These are phyloP conservation scores for Alisma plantagoaquatica DNA, from an alignment of 106 monocot genomes.

Conservation along the genomic window DNA sequence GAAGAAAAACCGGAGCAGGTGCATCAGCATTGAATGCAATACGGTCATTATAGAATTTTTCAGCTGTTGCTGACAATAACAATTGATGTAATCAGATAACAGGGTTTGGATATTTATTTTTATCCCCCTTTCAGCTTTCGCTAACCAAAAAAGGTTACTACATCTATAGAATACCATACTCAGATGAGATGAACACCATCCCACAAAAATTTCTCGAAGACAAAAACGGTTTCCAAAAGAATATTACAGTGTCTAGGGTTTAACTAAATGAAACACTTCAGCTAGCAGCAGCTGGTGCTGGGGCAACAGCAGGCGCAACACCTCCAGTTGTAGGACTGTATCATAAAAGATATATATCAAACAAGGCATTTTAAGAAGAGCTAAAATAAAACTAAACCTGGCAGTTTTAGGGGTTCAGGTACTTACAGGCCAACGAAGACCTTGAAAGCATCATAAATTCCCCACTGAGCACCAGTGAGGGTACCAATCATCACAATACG, in stretches of 20 bases:
- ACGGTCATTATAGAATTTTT: too few species aligned
- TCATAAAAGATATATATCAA: conserved; percentile 1
- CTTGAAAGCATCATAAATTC: conserved; percentile 27
- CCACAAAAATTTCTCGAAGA: too few species aligned
- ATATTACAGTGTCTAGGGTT: too few species aligned
- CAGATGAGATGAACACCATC: too few species aligned
- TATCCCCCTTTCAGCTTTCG: too few species aligned
- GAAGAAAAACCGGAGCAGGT: too few species aligned
- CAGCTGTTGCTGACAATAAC: too few species aligned
- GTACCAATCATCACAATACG: conserved; percentile 32
- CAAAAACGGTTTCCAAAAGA: too few species aligned
- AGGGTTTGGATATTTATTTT: background rate
- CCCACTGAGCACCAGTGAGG: conserved; percentile 26
- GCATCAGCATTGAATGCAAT: too few species aligned
- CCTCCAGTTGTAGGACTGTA: conserved; percentile 32
- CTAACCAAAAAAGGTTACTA: too few species aligned
- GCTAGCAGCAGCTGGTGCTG: background rate
- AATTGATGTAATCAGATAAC: conserved; percentile 1
- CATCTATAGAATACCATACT: too few species aligned
- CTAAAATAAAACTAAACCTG: background rate
- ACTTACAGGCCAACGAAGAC: conserved; percentile 36
- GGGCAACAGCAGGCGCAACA: conserved; percentile 7
- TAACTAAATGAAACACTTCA: too few species aligned
- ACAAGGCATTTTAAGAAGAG: background rate
- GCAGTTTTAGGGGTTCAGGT: background rate